phyloP scores from a whole-genome alignment of 257 asterid species.

The Nicotiana obtusifolia region DNA sequence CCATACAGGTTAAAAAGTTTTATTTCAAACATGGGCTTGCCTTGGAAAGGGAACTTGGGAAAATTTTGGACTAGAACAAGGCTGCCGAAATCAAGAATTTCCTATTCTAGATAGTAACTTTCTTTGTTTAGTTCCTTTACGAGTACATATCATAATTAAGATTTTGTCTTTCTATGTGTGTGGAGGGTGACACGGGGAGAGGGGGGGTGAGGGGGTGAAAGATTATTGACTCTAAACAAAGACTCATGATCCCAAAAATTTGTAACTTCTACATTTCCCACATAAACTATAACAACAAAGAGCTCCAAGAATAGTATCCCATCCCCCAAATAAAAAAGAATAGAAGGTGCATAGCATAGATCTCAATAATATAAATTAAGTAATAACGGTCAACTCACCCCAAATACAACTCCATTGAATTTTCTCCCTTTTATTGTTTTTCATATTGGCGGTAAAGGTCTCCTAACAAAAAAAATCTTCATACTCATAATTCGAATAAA shows the following conservation, averaged over 20 bases:
- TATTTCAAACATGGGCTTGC: background rate
- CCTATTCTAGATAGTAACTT: background rate
- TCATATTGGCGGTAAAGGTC: rapidly evolving
- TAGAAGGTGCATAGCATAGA: background rate
- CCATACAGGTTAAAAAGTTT: too few species aligned
- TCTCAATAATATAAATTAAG: background rate
- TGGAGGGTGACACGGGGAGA: background rate
- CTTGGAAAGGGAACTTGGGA: background rate
- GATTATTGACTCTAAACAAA: background rate
- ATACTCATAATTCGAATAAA: rapidly evolving
- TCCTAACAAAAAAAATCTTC: rapidly evolving
- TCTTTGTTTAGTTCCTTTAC: background rate
- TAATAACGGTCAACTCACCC: background rate
- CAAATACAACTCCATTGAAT: background rate
- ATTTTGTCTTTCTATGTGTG: background rate
- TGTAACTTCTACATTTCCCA: background rate
- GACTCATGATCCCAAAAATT: background rate
- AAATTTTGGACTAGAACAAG: background rate
- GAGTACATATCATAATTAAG: background rate
- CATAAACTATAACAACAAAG: background rate
- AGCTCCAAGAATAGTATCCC: background rate
- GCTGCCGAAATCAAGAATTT: background rate
- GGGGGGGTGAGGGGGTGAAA: background rate
- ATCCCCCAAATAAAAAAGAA: background rate
- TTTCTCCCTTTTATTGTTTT: background rate